Evolutionary conservation across 495 filamentous ascomycete genomes (phyloP).

Genomic region (Aspergillus bertholletiae): DNA sequence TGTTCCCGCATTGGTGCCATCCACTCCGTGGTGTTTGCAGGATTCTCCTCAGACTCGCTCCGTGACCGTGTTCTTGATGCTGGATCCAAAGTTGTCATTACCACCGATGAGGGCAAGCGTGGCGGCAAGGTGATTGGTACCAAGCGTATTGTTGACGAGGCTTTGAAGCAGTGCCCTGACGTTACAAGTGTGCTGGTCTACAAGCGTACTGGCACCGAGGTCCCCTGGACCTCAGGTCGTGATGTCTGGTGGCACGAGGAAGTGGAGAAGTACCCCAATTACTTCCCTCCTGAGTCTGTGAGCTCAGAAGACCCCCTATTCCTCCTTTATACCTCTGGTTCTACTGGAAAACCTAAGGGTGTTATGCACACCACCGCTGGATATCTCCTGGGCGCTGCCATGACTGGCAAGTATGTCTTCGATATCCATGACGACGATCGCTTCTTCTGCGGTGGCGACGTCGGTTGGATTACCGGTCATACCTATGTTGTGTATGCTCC

Average conservation of each 20-base stretch:
- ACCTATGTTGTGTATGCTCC: constrained; percentile 98
- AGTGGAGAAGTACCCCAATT: constrained; percentile 88
- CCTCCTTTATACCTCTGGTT: constrained; percentile 96
- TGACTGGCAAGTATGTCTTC: constrained; percentile 97
- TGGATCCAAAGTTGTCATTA: constrained; percentile 87
- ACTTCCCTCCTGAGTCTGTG: constrained; percentile 82
- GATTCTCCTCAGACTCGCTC: constrained; percentile 95
- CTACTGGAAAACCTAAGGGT: constrained; percentile 97
- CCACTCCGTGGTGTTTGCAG: constrained; percentile 98
- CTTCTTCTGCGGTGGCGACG: constrained; percentile 97
- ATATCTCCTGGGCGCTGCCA: constrained; percentile 87
- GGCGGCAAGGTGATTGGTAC: constrained; percentile 97
- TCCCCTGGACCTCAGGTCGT: constrained; percentile 83
- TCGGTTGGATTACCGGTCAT: constrained; percentile 99
- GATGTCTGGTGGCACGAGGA: constrained; percentile 99
- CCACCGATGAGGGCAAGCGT: constrained; percentile 94
- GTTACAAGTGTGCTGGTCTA: constrained; percentile 82
- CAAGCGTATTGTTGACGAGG: constrained; percentile 99
- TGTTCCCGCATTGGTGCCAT: constrained; percentile 90
- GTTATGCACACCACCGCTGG: constrained; percentile 97
- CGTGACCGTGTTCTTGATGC: constrained; percentile 94
- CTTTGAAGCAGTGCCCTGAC: constrained; percentile 93
- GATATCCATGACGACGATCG: constrained; percentile 91
- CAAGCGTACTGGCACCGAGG: constrained; percentile 92
- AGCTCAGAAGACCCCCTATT: constrained; percentile 95